A percentile compares a stretch with the other conserved stretches of the same genome.
Evolutionary conservation across 1,139 yeast species (phyloP).

Genomic region (Yamadazyma friedrichii): DNA sequence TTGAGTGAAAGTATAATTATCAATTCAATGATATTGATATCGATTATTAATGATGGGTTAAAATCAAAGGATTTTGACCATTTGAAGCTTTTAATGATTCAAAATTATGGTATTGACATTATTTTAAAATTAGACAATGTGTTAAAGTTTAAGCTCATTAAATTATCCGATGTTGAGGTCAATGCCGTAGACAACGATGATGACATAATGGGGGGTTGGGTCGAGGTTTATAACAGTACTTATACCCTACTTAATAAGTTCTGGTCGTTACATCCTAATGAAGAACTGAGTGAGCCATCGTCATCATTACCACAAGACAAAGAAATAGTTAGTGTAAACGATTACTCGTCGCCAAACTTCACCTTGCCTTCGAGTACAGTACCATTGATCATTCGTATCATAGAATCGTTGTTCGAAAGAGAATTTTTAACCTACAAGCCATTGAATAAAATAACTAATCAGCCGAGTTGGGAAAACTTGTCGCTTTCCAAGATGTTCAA

Average conservation of each 20-base stretch:
- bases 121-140: constrained; percentile 29
- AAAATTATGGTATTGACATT: constrained; percentile 58
- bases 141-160: constrained; percentile 25
- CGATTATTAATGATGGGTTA: constrained; percentile 64
- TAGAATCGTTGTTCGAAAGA: constrained; percentile 51
- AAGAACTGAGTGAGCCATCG: constrained; percentile 20
- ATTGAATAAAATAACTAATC: constrained; percentile 33
- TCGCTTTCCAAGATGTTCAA: constrained; percentile 38
- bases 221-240: constrained; percentile 30
- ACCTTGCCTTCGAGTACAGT: constrained; percentile 53
- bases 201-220: constrained; percentile 36
- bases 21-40: constrained; percentile 52
- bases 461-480: constrained; percentile 48
- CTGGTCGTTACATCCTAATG: constrained; percentile 45
- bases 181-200: constrained; percentile 14
- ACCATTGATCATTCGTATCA: constrained; percentile 46
- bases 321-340: constrained; percentile 18
- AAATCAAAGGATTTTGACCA: constrained; percentile 55
- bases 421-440: constrained; percentile 46
- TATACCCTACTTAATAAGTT: constrained; percentile 42
- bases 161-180: constrained; percentile 21
- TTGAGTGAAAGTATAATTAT: constrained; percentile 39
- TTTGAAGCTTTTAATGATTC: constrained; percentile 49
- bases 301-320: constrained; percentile 2
- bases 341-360: constrained; percentile 47